phyloP scores from a whole-genome alignment of 257 asterid species.

The Parsonsia alboflavescens region DNA sequence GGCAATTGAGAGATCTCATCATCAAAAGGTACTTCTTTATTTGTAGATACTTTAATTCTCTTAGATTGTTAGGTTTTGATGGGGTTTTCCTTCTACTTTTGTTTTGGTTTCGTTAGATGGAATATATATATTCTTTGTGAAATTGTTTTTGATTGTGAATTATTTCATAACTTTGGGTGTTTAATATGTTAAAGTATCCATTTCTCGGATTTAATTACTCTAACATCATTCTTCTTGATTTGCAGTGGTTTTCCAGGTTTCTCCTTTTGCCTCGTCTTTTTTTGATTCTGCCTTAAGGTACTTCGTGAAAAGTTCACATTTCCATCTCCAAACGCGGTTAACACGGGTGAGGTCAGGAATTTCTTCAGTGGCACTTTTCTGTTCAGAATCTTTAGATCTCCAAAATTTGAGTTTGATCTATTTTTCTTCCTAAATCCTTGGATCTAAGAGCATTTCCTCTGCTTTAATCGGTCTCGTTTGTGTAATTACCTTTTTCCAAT shows the following conservation, averaged over 20 bases:
- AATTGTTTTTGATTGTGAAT: neutral
- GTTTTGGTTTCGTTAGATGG: neutral
- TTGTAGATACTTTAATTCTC: too few relatives aligned
- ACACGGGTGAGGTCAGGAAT: neutral
- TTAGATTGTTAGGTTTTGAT: neutral
- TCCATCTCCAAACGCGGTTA: slow-evolving; percentile 1
- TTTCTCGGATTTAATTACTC: neutral
- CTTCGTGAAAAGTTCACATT: neutral
- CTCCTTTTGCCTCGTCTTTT: slow-evolving; percentile 19
- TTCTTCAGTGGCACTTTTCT: slow-evolving; percentile 7
- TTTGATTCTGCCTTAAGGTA: slow-evolving; percentile 18
- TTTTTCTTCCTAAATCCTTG: neutral
- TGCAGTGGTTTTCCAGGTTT: slow-evolving; percentile 23
- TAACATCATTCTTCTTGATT: slow-evolving; percentile 14
- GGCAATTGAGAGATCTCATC: neutral
- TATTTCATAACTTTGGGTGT: neutral
- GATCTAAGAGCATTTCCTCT: neutral
- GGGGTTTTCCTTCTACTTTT: too few relatives aligned
- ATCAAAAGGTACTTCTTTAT: neutral
- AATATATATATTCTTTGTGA: neutral
- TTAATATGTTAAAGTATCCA: neutral
- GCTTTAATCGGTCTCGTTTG: too few relatives aligned
- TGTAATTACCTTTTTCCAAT: neutral
- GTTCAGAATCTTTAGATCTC: slow-evolving; percentile 10
- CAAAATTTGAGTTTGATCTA: neutral